Conservation (phyloP, 805 yeast species). For the Lipomyces sp. region DNA sequence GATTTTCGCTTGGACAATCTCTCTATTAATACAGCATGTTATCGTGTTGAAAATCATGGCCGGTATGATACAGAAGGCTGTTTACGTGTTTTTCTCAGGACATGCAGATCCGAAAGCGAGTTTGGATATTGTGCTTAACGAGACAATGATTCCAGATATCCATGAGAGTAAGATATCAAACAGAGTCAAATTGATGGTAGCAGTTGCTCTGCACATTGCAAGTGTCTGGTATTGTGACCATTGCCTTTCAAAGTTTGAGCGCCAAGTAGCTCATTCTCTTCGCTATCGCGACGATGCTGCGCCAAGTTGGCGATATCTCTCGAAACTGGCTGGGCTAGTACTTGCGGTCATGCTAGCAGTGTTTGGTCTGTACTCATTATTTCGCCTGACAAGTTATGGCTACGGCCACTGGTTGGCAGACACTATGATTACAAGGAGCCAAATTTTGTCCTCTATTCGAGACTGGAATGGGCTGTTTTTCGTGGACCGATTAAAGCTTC, state of each 20-base stretch:
- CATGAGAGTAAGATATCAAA: neutral
- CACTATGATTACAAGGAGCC: neutral
- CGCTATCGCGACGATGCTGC: neutral
- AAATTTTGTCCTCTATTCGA: neutral
- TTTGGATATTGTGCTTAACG: neutral
- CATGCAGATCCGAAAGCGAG: neutral
- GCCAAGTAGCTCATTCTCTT: neutral
- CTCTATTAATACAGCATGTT: neutral
- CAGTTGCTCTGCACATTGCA: neutral
- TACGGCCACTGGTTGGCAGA: neutral
- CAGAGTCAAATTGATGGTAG: neutral
- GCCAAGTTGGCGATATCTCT: neutral
- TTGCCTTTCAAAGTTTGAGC: neutral
- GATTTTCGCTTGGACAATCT: neutral
- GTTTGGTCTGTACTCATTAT: neutral
- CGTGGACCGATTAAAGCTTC: neutral
- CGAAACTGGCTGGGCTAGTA: neutral
- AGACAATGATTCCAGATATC: neutral
- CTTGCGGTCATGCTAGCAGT: neutral
- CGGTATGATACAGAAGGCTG: neutral
- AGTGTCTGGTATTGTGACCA: constrained; percentile 1
- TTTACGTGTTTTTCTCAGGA: neutral
- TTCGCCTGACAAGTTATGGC: neutral
- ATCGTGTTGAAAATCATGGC: neutral
- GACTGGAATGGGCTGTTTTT: neutral